Evolutionary conservation across 352 stramenopile species (phyloP).

Genomic region (Phytophthora vignae): DNA sequence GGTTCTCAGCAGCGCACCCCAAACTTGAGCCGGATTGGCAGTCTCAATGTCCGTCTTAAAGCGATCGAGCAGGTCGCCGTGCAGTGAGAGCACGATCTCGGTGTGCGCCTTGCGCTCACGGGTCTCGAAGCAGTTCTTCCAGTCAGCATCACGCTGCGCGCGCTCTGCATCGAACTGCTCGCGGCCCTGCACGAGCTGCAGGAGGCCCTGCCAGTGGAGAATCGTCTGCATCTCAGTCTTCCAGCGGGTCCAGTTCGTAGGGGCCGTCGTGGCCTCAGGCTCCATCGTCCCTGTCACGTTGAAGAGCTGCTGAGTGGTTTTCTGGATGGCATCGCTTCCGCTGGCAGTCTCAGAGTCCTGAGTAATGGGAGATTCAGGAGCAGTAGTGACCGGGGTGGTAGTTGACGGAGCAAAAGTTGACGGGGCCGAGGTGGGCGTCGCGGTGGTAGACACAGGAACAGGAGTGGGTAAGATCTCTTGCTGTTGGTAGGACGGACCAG

Average conservation of each 20-base stretch:
- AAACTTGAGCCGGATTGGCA: background rate
- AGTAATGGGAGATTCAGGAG: slow-evolving; percentile 20
- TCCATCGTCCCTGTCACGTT: slow-evolving; percentile 27
- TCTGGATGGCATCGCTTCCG: slow-evolving; percentile 12
- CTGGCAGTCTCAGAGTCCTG: slow-evolving; percentile 27
- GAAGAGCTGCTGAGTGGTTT: slow-evolving; percentile 11
- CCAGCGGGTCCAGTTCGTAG: background rate
- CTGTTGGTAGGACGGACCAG: slow-evolving; percentile 11
- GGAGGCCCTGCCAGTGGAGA: too few relatives aligned
- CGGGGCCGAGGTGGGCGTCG: slow-evolving; percentile 20
- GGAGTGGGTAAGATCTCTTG: slow-evolving; percentile 34
- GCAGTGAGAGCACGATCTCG: slow-evolving; percentile 3
- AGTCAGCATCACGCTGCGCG: too few relatives aligned
- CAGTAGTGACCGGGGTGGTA: slow-evolving; percentile 19
- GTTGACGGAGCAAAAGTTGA: slow-evolving; percentile 21
- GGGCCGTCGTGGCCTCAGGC: slow-evolving; percentile 9
- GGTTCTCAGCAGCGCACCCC: background rate
- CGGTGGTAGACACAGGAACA: slow-evolving; percentile 32
- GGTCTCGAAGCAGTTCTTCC: too few relatives aligned
- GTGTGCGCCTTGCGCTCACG: too few relatives aligned
- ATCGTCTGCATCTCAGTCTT: background rate
- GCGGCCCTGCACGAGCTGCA: too few relatives aligned
- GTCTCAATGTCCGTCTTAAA: slow-evolving; percentile 14
- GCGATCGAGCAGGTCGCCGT: slow-evolving; percentile 8
- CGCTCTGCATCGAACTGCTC: too few relatives aligned